Evolutionary conservation across 225 moss, liverwort and hornwort genomes (phyloP).

Genomic region (Lunularia cruciata): DNA sequence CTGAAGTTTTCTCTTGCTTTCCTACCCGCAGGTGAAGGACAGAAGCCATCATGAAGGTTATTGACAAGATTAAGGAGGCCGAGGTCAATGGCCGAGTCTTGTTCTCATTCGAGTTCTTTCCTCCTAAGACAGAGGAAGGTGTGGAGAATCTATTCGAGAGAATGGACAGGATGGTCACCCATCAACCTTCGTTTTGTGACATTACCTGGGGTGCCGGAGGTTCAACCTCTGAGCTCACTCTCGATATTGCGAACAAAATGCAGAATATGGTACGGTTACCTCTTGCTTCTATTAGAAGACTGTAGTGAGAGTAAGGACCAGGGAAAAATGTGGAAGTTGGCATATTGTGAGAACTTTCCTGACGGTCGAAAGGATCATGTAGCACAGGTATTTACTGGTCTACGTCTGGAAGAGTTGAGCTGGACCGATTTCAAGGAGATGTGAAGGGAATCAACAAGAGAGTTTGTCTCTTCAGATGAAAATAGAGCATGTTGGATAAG

Average conservation of each 20-base stretch:
- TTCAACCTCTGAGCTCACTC: constrained; percentile 81
- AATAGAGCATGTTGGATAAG: no score
- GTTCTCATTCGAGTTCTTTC: constrained; percentile 95
- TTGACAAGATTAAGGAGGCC: constrained; percentile 94
- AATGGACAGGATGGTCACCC: constrained; percentile 86
- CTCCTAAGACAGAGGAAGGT: constrained; percentile 97
- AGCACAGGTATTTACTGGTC: no score
- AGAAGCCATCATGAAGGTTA: constrained; percentile 72
- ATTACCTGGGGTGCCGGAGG: constrained; percentile 90
- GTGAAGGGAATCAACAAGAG: no score
- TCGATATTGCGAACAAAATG: constrained; percentile 79
- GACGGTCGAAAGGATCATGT: no score
- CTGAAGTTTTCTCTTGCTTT: no score
- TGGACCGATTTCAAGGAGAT: no score
- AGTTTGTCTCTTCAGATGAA: no score
- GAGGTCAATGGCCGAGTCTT: constrained; percentile 70
- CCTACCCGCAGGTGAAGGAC: neutral
- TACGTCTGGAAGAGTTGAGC: no score
- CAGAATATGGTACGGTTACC: constrained; percentile 75
- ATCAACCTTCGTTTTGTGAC: constrained; percentile 90
- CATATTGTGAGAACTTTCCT: no score
- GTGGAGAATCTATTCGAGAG: constrained; percentile 87
- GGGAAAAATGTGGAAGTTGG: no score
- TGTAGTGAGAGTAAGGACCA: no score
- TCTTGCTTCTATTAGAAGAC: no score